These are phyloP conservation scores for Vaccinium myrtillus DNA, from an alignment of 148 eudicot genomes.

Conservation along the genomic window DNA sequence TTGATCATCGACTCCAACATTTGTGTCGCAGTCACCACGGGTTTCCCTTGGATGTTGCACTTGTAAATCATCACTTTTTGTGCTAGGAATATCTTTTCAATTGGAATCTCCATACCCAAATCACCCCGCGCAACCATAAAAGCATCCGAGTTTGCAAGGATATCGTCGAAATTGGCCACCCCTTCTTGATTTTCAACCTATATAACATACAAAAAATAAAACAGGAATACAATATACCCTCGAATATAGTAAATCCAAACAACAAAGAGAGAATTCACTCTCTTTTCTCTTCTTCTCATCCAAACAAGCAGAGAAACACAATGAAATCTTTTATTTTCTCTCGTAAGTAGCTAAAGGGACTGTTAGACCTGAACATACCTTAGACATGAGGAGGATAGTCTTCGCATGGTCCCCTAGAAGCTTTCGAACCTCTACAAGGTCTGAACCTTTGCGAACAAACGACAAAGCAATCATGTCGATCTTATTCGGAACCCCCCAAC, in stretches of 20 bases:
- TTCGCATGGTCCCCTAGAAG: slow-evolving; percentile 23
- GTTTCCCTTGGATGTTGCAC: slow-evolving; percentile 25
- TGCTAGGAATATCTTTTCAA: slow-evolving; percentile 26
- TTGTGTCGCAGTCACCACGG: slow-evolving; percentile 27
- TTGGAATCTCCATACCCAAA: slow-evolving; percentile 27
- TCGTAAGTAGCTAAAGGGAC: not conserved
- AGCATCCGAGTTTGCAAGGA: slow-evolving; percentile 25
- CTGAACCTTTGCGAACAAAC: slow-evolving; percentile 27
- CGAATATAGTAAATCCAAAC: not conserved
- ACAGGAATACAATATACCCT: not conserved
- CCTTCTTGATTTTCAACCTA: slow-evolving; percentile 33
- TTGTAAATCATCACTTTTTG: slow-evolving; percentile 24
- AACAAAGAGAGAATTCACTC: not conserved
- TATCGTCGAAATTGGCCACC: slow-evolving; percentile 22
- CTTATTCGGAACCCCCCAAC: slow-evolving; percentile 24
- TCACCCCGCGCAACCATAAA: slow-evolving; percentile 29
- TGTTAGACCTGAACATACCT: slow-evolving; percentile 5
- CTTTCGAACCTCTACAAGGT: slow-evolving; percentile 24
- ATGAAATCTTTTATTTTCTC: not conserved
- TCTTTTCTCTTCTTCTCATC: not conserved
- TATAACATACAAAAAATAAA: not conserved
- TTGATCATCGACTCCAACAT: slow-evolving; percentile 27
- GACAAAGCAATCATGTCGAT: slow-evolving; percentile 29
- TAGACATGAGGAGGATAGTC: slow-evolving; percentile 26
- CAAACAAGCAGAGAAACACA: not conserved